phyloP scores from a whole-genome alignment of 768 basidiomycete genomes.

The Fibroporia radiculosa region DNA sequence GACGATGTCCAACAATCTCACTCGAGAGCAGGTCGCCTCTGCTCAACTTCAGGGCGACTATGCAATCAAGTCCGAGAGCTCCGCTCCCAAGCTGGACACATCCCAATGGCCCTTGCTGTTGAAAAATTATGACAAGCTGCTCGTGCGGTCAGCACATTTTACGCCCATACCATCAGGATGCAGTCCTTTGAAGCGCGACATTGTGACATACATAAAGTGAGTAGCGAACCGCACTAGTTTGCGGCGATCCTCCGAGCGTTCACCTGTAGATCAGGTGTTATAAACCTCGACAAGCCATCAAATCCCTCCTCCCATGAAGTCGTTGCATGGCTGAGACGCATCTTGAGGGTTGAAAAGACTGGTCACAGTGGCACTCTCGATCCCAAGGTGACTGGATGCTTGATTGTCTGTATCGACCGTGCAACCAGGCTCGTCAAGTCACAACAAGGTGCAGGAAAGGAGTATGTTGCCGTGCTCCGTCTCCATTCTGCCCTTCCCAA shows the following conservation, averaged over 20 bases:
- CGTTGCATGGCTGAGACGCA: slow-evolving; percentile 97
- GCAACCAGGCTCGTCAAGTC: slow-evolving; percentile 97
- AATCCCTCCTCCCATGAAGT: slow-evolving; percentile 99
- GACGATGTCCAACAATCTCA: slow-evolving; percentile 40
- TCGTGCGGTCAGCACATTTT: slow-evolving; percentile 93
- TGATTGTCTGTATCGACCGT: slow-evolving; percentile 98
- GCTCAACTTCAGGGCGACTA: slow-evolving; percentile 73
- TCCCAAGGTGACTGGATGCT: slow-evolving; percentile 97
- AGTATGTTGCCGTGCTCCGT: slow-evolving; percentile 95
- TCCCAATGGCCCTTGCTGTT: slow-evolving; percentile 96
- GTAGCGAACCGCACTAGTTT: slow-evolving; percentile 7
- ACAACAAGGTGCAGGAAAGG: slow-evolving; percentile 98
- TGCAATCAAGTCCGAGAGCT: slow-evolving; percentile 72
- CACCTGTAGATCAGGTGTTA: slow-evolving; percentile 81
- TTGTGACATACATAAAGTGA: slow-evolving; percentile 85
- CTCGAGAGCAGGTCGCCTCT: slow-evolving; percentile 61
- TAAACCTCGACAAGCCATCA: slow-evolving; percentile 98
- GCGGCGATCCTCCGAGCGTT: neutral
- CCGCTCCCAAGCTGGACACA: slow-evolving; percentile 77
- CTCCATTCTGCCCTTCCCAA: slow-evolving; percentile 78
- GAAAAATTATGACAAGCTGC: slow-evolving; percentile 98
- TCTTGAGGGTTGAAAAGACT: slow-evolving; percentile 94
- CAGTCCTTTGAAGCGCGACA: slow-evolving; percentile 92
- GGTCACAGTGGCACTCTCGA: slow-evolving; percentile 98
- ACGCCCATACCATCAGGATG: slow-evolving; percentile 94